A percentile compares a stretch with the other conserved stretches of the same genome.
phyloP scores from a whole-genome alignment of 768 basidiomycete species.

The Boletus pseudo-olivaceus region DNA sequence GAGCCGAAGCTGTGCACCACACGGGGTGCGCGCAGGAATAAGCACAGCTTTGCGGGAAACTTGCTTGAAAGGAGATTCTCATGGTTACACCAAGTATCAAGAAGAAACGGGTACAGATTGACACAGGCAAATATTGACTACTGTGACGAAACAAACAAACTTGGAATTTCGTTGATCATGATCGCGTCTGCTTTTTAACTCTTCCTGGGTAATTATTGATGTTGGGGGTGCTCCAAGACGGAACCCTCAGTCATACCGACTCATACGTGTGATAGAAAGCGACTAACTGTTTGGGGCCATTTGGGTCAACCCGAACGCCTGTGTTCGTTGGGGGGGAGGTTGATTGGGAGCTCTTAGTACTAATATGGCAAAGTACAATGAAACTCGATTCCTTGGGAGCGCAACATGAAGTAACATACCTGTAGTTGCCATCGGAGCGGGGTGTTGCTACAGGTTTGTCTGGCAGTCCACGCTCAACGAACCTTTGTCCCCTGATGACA shows the following conservation, averaged over 20 bases:
- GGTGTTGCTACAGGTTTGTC: accelerated
- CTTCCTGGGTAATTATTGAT: not conserved
- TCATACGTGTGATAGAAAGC: not conserved
- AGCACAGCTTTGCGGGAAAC: too few species aligned
- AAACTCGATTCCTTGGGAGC: not conserved
- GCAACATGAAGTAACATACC: not conserved
- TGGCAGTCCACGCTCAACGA: constrained; percentile 3
- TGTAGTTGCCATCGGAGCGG: too few species aligned
- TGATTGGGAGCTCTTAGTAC: too few species aligned
- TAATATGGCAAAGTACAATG: too few species aligned
- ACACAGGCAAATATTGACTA: not conserved
- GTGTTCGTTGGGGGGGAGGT: too few species aligned
- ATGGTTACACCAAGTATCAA: not conserved
- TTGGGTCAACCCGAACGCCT: not conserved
- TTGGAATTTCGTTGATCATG: not conserved
- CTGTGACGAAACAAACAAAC: not conserved
- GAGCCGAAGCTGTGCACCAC: too few species aligned
- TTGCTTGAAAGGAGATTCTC: too few species aligned
- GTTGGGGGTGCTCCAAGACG: not conserved
- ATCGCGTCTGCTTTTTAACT: not conserved
- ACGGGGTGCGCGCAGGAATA: too few species aligned
- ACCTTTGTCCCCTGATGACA: not conserved
- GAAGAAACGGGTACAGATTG: not conserved
- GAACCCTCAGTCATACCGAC: not conserved
- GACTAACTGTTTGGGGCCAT: not conserved